These are phyloP conservation scores for Huiozyma sinensis DNA, from an alignment of 805 yeast genomes.

Conservation along the genomic window DNA sequence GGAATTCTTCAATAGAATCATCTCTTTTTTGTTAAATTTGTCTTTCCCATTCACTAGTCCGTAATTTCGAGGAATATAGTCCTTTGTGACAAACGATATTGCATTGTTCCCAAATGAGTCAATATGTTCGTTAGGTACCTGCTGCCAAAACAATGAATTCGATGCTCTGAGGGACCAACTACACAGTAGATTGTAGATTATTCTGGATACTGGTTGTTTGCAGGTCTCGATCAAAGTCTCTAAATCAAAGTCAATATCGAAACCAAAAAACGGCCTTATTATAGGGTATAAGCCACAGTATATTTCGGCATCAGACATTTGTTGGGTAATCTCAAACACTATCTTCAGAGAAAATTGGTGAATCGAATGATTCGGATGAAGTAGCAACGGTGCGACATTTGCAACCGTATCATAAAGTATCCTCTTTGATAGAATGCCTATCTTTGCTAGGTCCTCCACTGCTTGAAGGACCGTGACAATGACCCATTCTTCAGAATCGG, in stretches of 20 bases:
- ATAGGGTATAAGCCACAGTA: slow-evolving; percentile 79
- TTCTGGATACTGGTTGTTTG: slow-evolving; percentile 54
- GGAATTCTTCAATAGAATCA: slow-evolving; percentile 7
- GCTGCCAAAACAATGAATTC: slow-evolving; percentile 75
- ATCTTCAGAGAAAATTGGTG: slow-evolving; percentile 56
- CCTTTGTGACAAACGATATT: slow-evolving; percentile 19
- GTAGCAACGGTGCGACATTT: slow-evolving; percentile 42
- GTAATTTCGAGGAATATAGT: slow-evolving; percentile 20
- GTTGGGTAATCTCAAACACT: slow-evolving; percentile 49
- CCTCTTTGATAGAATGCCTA: slow-evolving; percentile 44
- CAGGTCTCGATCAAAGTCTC: slow-evolving; percentile 55
- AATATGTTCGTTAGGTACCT: slow-evolving; percentile 26
- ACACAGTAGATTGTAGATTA: slow-evolving; percentile 51
- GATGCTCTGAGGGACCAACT: slow-evolving; percentile 62
- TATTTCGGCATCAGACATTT: slow-evolving; percentile 62
- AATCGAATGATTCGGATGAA: slow-evolving; percentile 86
- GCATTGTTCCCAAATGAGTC: slow-evolving; percentile 38
- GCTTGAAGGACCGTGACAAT: slow-evolving; percentile 57
- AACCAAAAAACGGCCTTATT: slow-evolving; percentile 61
- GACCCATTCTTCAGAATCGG: slow-evolving; percentile 77
- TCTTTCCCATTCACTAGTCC: slow-evolving; percentile 12
- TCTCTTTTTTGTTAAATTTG: slow-evolving; percentile 9
- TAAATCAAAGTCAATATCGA: slow-evolving; percentile 67
- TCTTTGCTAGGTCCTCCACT: slow-evolving; percentile 42
- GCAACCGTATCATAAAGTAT: slow-evolving; percentile 46